These are phyloP conservation scores for Leccinum variicolor DNA, from an alignment of 768 basidiomycete genomes.

Conservation along the genomic window DNA sequence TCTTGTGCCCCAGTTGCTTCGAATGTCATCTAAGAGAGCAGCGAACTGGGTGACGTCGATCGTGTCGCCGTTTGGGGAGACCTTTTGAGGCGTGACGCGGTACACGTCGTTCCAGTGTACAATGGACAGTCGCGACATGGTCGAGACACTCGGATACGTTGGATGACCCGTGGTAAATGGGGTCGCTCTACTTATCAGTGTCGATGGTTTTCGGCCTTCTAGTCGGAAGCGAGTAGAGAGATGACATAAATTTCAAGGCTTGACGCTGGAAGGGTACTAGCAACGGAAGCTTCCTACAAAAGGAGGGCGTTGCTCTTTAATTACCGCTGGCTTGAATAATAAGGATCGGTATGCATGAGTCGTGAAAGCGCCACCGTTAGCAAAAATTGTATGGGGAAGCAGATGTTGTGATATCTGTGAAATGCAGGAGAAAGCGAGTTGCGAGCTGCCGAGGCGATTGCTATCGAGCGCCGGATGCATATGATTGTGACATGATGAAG, in stretches of 20 bases:
- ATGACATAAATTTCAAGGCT: not conserved
- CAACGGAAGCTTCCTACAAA: not conserved
- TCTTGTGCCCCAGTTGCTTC: conserved; percentile 51
- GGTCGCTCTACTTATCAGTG: not conserved
- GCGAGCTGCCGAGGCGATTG: not conserved
- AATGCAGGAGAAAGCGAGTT: not conserved
- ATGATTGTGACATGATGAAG: not conserved
- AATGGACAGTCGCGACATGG: conserved; percentile 43
- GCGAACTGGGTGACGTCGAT: conserved; percentile 87
- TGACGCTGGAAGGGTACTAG: not conserved
- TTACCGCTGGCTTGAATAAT: not conserved
- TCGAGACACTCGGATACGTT: not conserved
- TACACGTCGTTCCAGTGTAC: conserved; percentile 85
- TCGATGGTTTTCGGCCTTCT: not conserved
- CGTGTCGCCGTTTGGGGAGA: conserved; percentile 51
- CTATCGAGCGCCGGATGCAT: too few species aligned
- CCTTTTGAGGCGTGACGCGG: conserved; percentile 73
- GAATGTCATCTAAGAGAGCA: conserved; percentile 61
- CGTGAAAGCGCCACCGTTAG: too few species aligned
- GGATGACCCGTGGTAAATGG: not conserved
- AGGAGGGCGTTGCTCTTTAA: not conserved
- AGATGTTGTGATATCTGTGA: too few species aligned
- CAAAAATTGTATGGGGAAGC: not conserved
- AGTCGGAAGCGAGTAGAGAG: not conserved
- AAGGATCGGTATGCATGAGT: too few species aligned